Percentiles rank a stretch among this genome's conserved stretches.
Evolutionary conservation across 768 basidiomycete species (phyloP).

Genomic region (Nidularia pulvinata): DNA sequence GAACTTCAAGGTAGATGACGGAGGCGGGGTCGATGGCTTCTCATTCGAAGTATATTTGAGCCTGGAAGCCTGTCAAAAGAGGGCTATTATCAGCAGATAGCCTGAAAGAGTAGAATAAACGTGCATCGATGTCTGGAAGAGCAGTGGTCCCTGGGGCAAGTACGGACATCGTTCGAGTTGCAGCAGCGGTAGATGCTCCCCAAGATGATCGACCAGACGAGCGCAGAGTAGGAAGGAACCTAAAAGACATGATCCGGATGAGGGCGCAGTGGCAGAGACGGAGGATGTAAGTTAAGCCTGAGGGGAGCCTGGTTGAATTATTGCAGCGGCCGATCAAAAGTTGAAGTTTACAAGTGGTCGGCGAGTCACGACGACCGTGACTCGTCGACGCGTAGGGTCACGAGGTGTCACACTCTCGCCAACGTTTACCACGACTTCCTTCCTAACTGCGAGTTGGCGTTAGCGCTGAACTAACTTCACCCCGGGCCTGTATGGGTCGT

Average conservation of each 20-base stretch:
- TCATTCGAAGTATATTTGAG: conserved; percentile 47
- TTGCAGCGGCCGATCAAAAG: too few species aligned
- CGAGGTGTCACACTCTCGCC: too few species aligned
- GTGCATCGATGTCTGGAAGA: conserved; percentile 33
- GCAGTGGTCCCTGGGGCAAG: conserved; percentile 7
- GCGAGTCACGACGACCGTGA: neutral
- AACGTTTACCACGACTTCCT: too few species aligned
- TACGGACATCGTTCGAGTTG: conserved; percentile 6
- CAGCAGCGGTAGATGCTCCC: conserved; percentile 3
- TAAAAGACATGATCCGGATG: conserved; percentile 13
- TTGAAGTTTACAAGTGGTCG: too few species aligned
- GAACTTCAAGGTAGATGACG: conserved; percentile 71
- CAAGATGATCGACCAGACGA: conserved; percentile 4
- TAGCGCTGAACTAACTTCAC: too few species aligned
- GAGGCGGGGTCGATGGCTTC: conserved; percentile 62
- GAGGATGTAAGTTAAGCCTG: neutral
- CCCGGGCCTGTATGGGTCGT: too few species aligned
- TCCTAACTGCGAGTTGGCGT: too few species aligned
- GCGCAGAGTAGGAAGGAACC: conserved; percentile 14
- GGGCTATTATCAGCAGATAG: neutral
- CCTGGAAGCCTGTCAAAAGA: conserved; percentile 39
- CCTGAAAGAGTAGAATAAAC: conserved; percentile 4
- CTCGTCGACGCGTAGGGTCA: conserved; percentile 5
- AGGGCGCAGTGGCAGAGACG: neutral
- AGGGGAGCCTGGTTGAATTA: too few species aligned